Conservation (phyloP, 129 eudicot species). For the Glebionis coronaria region DNA sequence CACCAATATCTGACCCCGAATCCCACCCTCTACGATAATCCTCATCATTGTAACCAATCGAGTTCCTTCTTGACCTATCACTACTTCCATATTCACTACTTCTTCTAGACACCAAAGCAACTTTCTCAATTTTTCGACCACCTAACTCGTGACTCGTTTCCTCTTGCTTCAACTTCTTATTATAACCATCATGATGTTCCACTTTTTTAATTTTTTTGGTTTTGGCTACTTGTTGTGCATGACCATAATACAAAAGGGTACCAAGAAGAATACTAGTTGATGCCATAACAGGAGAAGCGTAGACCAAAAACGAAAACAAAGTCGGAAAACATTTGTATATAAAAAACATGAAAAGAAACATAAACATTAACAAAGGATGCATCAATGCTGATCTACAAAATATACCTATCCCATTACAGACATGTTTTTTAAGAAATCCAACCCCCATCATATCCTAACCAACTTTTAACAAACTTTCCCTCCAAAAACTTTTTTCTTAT, state of each 20-base stretch:
- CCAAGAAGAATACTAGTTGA: conserved; percentile 86
- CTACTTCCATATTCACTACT: conserved; percentile 24
- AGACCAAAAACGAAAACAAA: conserved; percentile 58
- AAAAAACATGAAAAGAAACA: conserved; percentile 45
- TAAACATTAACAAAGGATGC: conserved; percentile 74
- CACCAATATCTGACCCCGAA: conserved; percentile 64
- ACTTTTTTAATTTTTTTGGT: conserved; percentile 29
- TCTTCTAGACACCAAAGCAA: conserved; percentile 11
- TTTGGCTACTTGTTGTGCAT: conserved; percentile 49
- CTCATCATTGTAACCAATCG: conserved; percentile 32
- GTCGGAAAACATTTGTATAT: conserved; percentile 60
- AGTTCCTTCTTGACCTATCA: conserved; percentile 36
- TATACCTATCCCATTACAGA: conserved; percentile 33
- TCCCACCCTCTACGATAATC: conserved; percentile 45
- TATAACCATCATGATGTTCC: conserved; percentile 14
- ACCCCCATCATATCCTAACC: conserved; percentile 42
- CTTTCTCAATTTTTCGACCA: not conserved
- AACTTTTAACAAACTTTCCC: not conserved
- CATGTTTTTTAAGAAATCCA: conserved; percentile 40
- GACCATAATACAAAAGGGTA: conserved; percentile 72
- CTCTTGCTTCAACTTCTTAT: conserved; percentile 25
- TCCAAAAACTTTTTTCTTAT: not conserved
- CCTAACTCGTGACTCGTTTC: conserved; percentile 21
- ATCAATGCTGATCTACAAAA: conserved; percentile 53
- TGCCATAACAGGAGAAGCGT: conserved; percentile 81